Base-by-base conservation (phyloP, 345 rosid species). In the Microcos paniculata region DNA sequence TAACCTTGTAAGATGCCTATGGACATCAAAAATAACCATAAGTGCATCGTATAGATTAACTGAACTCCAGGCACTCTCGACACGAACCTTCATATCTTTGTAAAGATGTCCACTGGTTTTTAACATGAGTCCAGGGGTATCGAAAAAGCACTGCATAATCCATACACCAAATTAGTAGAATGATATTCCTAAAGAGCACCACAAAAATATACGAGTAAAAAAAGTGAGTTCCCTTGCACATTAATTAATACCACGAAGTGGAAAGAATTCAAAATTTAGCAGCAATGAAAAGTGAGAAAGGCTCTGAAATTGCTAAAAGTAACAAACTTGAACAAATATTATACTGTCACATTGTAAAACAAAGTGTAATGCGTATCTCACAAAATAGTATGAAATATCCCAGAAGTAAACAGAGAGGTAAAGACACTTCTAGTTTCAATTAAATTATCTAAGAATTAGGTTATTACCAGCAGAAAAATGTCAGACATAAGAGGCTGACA, bases 1-100 rank as follows among this genome's bases (percentile, higher is more conserved):
- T 78, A 48, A 95, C 99, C 92, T 88, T 75, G 87, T 84, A 74
- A 93, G 90, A 81, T 96, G 98, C 79, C 99, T 88, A 76, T 90
- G 87, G 77, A 89, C 98, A 77, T 96, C 98, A 86, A 96, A 96
- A 79, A 96, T 86, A 58, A 96, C 95, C 69, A 96, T 85, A 53
- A 96, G 90, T 21, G 90, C 86, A 88, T 96, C 98, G 80, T 89
- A 96, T 57, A 92, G 82, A 73, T 89, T 83, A 76, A 93, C 80
- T 12, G 94, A 73, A 80, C 88, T 90, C 99, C 98, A 92, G 46
- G 90, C 97, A 77, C 86, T 90, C 78, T 96, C 90, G 48, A 93
- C 92, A 2, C 98, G 98, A 74, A 83, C 70, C 84, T 88, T 90
- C 23, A 91, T 80, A 69, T 96, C 99, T 84, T 92, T 93, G 80